Base-by-base conservation (phyloP, 1,284 basidiomycete species). In the Leccinum pachyderme region DNA sequence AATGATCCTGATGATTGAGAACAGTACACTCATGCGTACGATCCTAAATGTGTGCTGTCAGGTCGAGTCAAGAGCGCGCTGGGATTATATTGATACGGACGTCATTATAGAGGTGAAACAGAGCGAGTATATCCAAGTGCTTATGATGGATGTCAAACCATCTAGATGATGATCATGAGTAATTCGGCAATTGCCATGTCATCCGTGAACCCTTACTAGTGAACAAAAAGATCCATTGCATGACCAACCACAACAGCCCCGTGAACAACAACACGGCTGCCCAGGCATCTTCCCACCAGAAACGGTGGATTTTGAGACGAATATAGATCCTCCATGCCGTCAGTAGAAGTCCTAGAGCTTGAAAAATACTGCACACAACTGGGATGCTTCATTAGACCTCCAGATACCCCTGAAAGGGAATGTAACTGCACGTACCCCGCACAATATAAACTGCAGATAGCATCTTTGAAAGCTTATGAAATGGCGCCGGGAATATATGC, bases 261-360 rank as follows among this genome's bases (percentile, higher is more conserved):
- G 53, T 53, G 37, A 59, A 15, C 39, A 65, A 32, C 25, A 61
- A 27, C 9, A 43, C 1, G 24, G 44, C 35, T 7, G 65, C 63
- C 61, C 58, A 63, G 3, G 43, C 53, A 29, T 64, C 63, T 46
- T 64, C 63, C 63, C 63, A 67, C 63, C 63, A 64, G 18, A 65
- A 64, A n/a, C 63, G 65, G 27, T 12, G n/a, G 6, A 61, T 67
- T 44, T 50, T 51, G 47, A 64, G 35, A 33, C 65, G 63, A n/a
- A 64, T 54, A 24, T 54, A 63, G 32, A 67, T 54, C 18, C 63
- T 61, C 61, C 61, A 65, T 12, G 47, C 51, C 7, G 63, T 64
- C 31, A 65, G 48, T 5, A 50, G 7, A 12, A 64, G 41, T 6
- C 63, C 65, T 9, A 61, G 7, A 15, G 13, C 53, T 32, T 64